These are phyloP conservation scores for Iris pallida DNA, from an alignment of 116 monocot genomes.

Conservation along the genomic window DNA sequence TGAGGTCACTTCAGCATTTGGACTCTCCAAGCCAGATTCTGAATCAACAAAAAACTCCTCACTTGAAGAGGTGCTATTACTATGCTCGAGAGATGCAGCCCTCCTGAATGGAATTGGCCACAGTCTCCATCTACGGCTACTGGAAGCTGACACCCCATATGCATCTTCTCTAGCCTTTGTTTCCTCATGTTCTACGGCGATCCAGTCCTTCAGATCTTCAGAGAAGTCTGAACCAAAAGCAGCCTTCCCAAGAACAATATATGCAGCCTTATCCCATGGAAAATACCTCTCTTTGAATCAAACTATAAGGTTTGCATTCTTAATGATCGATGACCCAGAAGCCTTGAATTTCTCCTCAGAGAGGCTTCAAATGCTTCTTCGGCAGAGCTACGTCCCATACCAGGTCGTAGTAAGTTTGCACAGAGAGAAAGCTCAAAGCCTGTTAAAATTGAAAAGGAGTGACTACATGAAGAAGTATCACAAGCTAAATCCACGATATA, in stretches of 20 bases:
- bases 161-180: conserved; percentile 31
- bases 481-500: not conserved
- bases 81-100: conserved; percentile 47
- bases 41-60: conserved; percentile 16
- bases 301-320: conserved; percentile 69
- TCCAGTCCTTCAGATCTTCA: conserved; percentile 44
- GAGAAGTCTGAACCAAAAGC: conserved; percentile 55
- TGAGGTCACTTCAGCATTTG: not conserved
- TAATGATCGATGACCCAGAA: conserved; percentile 59
- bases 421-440: conserved; percentile 88
- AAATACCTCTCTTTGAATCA: conserved; percentile 61
- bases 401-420: conserved; percentile 59
- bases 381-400: conserved; percentile 63
- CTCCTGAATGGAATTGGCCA: conserved; percentile 86
- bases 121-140: conserved; percentile 65
- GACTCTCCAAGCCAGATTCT: conserved; percentile 9
- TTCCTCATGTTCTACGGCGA: conserved; percentile 46
- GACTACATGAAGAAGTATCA: not conserved
- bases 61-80: conserved; percentile 32
- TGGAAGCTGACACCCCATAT: conserved; percentile 28
- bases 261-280: conserved; percentile 63
- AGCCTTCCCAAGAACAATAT: conserved; percentile 68
- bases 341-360: conserved; percentile 57
- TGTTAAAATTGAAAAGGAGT: conserved; percentile 21
- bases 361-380: conserved; percentile 62